phyloP scores from a whole-genome alignment of 208 protist genomes.

The Trypanosoma lewisi region DNA sequence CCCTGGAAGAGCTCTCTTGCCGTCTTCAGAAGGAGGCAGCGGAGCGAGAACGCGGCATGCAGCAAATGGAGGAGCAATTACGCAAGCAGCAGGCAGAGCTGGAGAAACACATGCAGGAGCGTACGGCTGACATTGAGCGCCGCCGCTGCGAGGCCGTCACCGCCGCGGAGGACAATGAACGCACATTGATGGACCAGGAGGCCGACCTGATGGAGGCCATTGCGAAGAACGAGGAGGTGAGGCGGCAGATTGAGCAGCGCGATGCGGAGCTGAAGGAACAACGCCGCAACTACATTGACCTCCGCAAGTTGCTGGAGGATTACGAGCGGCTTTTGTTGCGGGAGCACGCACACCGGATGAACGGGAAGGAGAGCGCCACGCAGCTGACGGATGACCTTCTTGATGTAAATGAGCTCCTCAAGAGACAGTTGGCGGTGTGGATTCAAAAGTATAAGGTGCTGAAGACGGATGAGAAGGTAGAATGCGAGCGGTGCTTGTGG shows the following conservation, averaged over 20 bases:
- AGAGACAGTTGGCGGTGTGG: constrained; percentile 44
- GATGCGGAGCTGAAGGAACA: constrained; percentile 56
- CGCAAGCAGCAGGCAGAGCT: constrained; percentile 28
- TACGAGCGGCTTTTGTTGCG: constrained; percentile 52
- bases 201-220: constrained; percentile 37
- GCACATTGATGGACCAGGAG: constrained; percentile 55
- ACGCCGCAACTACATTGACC: constrained; percentile 52
- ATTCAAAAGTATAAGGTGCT: constrained; percentile 62
- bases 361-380: constrained; percentile 57
- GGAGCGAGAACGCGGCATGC: constrained; percentile 39
- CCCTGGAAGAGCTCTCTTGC: constrained; percentile 39
- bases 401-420: constrained; percentile 54
- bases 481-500: constrained; percentile 76
- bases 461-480: constrained; percentile 50
- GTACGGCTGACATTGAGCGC: constrained; percentile 43
- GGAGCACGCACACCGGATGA: constrained; percentile 58
- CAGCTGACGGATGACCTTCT: constrained; percentile 63
- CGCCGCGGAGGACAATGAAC: constrained; percentile 38
- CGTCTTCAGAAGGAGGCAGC: constrained; percentile 41
- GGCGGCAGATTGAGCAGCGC: constrained; percentile 38
- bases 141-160: constrained; percentile 31
- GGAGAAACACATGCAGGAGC: constrained; percentile 35
- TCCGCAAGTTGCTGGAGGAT: constrained; percentile 63
- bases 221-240: constrained; percentile 53
- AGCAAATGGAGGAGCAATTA: constrained; percentile 41